Evolutionary conservation across 768 basidiomycete genomes (phyloP).

Genomic region (Daedaleopsis sinensis): DNA sequence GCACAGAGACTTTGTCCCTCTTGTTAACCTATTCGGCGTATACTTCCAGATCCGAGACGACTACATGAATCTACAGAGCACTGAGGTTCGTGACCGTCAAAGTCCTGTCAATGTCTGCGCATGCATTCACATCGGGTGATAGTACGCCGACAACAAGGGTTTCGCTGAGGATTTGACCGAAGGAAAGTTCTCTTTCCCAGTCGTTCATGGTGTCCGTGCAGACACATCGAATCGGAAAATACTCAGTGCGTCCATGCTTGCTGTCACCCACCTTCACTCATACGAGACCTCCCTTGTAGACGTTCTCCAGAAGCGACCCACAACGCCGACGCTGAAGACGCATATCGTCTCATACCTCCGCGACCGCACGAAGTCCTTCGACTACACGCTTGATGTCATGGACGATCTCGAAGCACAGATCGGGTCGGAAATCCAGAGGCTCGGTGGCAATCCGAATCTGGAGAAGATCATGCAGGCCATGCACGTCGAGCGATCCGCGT

Average conservation of each 20-base stretch:
- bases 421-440: conserved; percentile 60
- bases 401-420: conserved; percentile 68
- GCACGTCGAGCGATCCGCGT: conserved; percentile 10
- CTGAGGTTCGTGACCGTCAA: conserved; percentile 56
- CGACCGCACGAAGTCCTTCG: conserved; percentile 80
- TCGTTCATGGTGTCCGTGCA: conserved; percentile 87
- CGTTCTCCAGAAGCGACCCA: conserved; percentile 86
- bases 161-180: conserved; percentile 95
- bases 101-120: not conserved
- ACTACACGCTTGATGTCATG: conserved; percentile 80
- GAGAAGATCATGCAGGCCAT: conserved; percentile 55
- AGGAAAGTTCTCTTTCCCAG: conserved; percentile 97
- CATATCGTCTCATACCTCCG: conserved; percentile 81
- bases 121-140: not conserved
- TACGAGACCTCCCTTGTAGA: conserved; percentile 46
- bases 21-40: conserved; percentile 92
- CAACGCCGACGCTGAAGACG: conserved; percentile 76
- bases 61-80: conserved; percentile 91
- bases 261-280: not conserved
- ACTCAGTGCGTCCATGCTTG: conserved; percentile 60
- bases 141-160: conserved; percentile 86
- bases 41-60: conserved; percentile 96
- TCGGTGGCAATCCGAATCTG: conserved; percentile 78
- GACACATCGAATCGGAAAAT: conserved; percentile 78
- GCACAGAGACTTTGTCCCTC: conserved; percentile 82